Evolutionary conservation across 371 early-diverging fungal genomes (phyloP), one percentile per base, ranked within the genome.

Genomic region (Parasitella parasitica): DNA sequence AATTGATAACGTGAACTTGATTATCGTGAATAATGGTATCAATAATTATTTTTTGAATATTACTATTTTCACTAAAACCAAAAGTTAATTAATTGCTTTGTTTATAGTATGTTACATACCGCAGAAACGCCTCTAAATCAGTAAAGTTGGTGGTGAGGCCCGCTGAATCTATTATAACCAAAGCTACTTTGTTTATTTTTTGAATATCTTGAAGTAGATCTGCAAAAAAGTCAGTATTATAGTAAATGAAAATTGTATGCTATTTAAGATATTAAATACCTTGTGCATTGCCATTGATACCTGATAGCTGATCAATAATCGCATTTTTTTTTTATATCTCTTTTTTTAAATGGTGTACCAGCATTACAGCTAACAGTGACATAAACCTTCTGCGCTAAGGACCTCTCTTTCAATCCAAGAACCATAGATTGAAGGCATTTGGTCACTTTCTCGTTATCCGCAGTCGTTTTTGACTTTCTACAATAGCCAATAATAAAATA

Each of bases 1-100:
- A 63, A 28, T 64, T 59, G 16, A 66, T 34, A 41, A 60, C 12
- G 39, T 34, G 51, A 6, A 59, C 54, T 60, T 66, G 60, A 34
- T 66, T 66, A 27, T 59, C 66, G 60, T 66, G 55, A 13, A 36
- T 60, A 15, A 66, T 38, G 26, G 56, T 66, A 30, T 66, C 66
- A 39, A 66, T 66, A 7, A 55, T 60, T 7, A 56, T 66, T 43
- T 60, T 64, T 34, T 66, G 15, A 26, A 54, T 26, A 50, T 41
- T 59, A n/a, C 35, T 28, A 0, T 66, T 35, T 39, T 61, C 48
- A 51, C 61, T 66, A 35, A 32, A 66, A 30, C 53, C 53, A 57
- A 66, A 60, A n/a, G 43, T 66, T 51, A 59, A 43, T 36, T 66
- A 51, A 41, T 66, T 24, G 51, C 56, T 56, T 60, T 66, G 26